A percentile compares a stretch with the other conserved stretches of the same genome.
Evolutionary conservation across 352 stramenopile genomes (phyloP).

Genomic region (Blastocystis sp.): DNA sequence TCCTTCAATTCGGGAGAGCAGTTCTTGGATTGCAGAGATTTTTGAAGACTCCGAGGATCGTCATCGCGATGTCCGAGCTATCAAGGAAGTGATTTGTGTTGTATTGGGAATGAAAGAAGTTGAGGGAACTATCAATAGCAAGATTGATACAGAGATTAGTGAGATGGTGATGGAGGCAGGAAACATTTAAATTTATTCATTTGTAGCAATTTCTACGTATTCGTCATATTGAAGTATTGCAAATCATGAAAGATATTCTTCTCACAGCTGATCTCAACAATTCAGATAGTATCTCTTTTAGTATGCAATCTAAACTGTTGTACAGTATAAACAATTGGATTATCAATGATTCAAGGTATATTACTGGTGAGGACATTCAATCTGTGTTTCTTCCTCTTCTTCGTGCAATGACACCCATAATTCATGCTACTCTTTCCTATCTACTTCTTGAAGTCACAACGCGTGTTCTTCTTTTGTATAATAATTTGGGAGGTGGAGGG

Average conservation of each 20-base stretch:
- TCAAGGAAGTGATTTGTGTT: conserved; percentile 34
- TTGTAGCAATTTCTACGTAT: conserved; percentile 49
- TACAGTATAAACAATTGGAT: conserved; percentile 53
- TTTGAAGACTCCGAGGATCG: conserved; percentile 24
- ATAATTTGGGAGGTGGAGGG: neutral
- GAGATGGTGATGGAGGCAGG: conserved; percentile 33
- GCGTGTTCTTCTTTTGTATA: conserved; percentile 35
- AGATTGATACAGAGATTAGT: neutral
- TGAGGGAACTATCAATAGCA: neutral
- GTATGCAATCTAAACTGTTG: conserved; percentile 36
- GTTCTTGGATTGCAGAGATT: conserved; percentile 11
- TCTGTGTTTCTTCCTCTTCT: conserved; percentile 32
- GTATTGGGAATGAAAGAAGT: conserved; percentile 43
- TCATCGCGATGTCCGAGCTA: conserved; percentile 16
- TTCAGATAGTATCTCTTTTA: neutral
- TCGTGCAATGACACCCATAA: conserved; percentile 33
- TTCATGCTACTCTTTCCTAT: conserved; percentile 16
- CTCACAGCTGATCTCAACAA: neutral
- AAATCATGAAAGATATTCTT: conserved; percentile 28
- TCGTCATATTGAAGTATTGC: conserved; percentile 40
- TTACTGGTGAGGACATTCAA: neutral
- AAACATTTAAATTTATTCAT: neutral
- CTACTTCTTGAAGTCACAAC: conserved; percentile 56
- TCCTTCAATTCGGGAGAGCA: neutral
- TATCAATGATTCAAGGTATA: conserved; percentile 10